These are phyloP conservation scores for Evernia prunastri DNA, from an alignment of 495 filamentous ascomycete species.

Conservation along the genomic window DNA sequence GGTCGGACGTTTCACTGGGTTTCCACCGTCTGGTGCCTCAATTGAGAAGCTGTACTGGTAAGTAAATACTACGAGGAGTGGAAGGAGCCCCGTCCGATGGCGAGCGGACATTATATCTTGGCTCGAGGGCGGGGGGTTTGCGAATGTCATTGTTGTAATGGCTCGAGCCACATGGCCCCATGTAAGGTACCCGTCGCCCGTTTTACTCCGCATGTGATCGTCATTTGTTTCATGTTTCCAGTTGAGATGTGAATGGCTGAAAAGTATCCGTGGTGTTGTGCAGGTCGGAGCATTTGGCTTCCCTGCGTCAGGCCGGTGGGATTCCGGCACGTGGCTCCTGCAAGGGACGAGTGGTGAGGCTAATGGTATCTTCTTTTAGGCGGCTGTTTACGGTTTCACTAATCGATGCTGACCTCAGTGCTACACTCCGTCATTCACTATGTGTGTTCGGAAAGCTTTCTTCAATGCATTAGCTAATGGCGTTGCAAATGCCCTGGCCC, in stretches of 20 bases:
- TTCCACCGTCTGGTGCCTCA: neutral
- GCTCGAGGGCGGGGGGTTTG: neutral
- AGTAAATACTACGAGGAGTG: neutral
- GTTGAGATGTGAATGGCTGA: neutral
- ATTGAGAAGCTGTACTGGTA: neutral
- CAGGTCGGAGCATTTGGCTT: neutral
- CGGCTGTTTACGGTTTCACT: neutral
- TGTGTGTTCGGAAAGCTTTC: neutral
- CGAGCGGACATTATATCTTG: neutral
- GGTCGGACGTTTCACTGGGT: neutral
- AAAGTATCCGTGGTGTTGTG: neutral
- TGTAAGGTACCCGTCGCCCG: conserved; percentile 8
- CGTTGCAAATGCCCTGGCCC: neutral
- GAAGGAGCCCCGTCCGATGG: neutral
- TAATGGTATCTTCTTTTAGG: neutral
- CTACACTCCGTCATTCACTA: neutral
- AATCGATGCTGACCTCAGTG: neutral
- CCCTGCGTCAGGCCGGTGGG: neutral
- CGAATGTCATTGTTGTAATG: neutral
- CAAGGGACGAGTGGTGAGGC: neutral
- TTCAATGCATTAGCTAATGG: neutral
- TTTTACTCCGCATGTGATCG: neutral
- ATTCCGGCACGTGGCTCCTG: neutral
- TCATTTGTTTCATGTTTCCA: neutral
- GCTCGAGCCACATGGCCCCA: conserved; percentile 5